Evolutionary conservation across 2,329 filamentous ascomycete species (phyloP).

Genomic region (Phyllosticta paracitricarpa): DNA sequence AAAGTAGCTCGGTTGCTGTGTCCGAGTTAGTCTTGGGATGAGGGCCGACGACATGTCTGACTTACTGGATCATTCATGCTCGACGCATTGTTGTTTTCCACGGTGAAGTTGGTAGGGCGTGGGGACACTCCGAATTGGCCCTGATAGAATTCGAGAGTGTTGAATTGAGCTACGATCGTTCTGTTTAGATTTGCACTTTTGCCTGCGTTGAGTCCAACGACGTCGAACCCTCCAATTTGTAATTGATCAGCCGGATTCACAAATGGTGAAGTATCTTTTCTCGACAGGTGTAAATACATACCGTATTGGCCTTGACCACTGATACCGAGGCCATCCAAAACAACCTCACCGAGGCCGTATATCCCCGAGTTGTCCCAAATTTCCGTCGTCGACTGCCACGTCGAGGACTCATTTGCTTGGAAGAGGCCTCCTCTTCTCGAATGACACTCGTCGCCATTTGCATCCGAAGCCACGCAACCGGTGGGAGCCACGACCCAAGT

Average conservation of each 20-base stretch:
- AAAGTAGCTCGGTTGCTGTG: slow-evolving; percentile 1
- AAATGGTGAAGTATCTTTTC: no score
- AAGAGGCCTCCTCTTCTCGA: slow-evolving; percentile 21
- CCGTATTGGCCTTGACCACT: slow-evolving; percentile 21
- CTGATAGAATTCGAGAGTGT: slow-evolving; percentile 25
- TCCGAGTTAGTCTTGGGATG: background rate
- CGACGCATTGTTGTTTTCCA: slow-evolving; percentile 21
- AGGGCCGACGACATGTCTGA: background rate
- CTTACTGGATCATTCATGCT: slow-evolving; percentile 15
- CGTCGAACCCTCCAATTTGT: slow-evolving; percentile 18
- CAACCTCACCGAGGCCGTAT: background rate
- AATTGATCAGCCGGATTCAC: no score
- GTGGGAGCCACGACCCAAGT: slow-evolving; percentile 25
- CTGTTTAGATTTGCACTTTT: slow-evolving; percentile 18
- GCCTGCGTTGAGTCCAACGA: slow-evolving; percentile 20
- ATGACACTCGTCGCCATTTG: slow-evolving; percentile 19
- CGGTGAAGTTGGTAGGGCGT: slow-evolving; percentile 29
- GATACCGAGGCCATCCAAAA: background rate
- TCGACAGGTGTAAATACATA: no score
- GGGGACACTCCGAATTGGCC: slow-evolving; percentile 29
- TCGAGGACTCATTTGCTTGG: slow-evolving; percentile 22
- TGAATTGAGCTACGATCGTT: slow-evolving; percentile 28
- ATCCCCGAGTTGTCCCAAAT: slow-evolving; percentile 3
- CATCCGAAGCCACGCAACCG: slow-evolving; percentile 18
- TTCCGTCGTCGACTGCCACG: slow-evolving; percentile 9